Percentiles rank a stretch among this genome's conserved stretches.
Evolutionary conservation across 2,329 filamentous ascomycete genomes (phyloP).

Genomic region (Delphinella strobiligena): DNA sequence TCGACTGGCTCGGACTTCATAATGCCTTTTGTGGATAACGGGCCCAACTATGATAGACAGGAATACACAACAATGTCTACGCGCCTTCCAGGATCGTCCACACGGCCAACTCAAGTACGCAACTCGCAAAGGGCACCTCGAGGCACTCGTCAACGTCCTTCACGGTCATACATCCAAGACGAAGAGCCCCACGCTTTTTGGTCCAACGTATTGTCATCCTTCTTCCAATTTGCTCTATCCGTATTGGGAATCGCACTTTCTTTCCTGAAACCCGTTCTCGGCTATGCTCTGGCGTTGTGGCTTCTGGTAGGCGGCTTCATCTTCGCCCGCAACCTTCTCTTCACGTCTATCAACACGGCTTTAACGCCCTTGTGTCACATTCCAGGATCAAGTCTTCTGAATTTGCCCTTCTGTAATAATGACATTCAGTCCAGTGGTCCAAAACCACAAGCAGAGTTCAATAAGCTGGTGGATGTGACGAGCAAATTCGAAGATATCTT

Average conservation of each 20-base stretch:
- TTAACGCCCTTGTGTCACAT: conserved; percentile 59
- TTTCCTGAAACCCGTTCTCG: conserved; percentile 53
- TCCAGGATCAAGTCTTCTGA: conserved; percentile 50
- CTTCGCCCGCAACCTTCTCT: conserved; percentile 50
- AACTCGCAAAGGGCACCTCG: conserved; percentile 9
- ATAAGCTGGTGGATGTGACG: conserved; percentile 62
- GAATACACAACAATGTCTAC: conserved; percentile 5
- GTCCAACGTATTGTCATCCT: conserved; percentile 22
- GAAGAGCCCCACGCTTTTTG: conserved; percentile 15
- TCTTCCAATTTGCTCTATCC: conserved; percentile 39
- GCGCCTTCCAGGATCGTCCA: conserved; percentile 12
- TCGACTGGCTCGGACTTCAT: conserved; percentile 1
- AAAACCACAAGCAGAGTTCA: conserved; percentile 48
- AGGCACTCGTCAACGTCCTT: not conserved
- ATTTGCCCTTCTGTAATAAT: conserved; percentile 52
- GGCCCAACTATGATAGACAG: not conserved
- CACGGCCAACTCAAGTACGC: conserved; percentile 15
- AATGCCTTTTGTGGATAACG: conserved; percentile 6
- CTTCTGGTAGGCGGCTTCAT: conserved; percentile 47
- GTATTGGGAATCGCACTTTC: conserved; percentile 48
- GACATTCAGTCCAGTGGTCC: conserved; percentile 10
- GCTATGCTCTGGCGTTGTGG: conserved; percentile 49
- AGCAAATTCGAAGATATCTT: conserved; percentile 66
- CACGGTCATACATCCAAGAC: too few relatives aligned
- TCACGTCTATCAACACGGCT: conserved; percentile 47